phyloP scores from a whole-genome alignment of 192 early-diverging fungal species.

The Irineochytrium annulatum region DNA sequence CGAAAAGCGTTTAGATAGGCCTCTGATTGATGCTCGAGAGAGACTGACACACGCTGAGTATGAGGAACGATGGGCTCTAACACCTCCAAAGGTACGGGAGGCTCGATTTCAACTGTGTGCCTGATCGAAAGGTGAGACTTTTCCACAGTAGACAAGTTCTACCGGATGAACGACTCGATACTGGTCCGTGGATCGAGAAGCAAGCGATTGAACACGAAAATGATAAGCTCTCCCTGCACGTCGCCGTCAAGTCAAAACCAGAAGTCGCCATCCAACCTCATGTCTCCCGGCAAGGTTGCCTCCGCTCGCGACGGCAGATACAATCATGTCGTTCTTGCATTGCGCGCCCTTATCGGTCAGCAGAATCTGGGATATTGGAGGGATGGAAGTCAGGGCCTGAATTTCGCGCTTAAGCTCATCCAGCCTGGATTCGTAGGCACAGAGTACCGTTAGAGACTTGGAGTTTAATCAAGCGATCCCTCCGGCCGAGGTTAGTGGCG shows the following conservation, averaged over 20 bases:
- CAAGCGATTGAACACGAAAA: constrained; percentile 22
- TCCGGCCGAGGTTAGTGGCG: neutral
- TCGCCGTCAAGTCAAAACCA: too few relatives aligned
- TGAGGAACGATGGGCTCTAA: neutral
- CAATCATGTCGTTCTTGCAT: constrained; percentile 5
- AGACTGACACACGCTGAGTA: neutral
- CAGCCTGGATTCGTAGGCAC: too few relatives aligned
- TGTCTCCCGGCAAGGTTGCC: neutral
- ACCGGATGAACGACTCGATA: neutral
- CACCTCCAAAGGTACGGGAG: constrained; percentile 21
- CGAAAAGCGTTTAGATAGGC: constrained; percentile 16
- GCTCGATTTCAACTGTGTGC: constrained; percentile 17
- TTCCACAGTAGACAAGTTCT: too few relatives aligned
- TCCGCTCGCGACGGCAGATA: neutral
- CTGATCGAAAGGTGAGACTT: too few relatives aligned
- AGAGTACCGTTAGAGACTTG: too few relatives aligned
- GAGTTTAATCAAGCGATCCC: too few relatives aligned
- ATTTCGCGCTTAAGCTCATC: constrained; percentile 18
- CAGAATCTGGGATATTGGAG: constrained; percentile 20
- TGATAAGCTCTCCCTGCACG: constrained; percentile 6
- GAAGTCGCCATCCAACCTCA: neutral
- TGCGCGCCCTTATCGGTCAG: constrained; percentile 18
- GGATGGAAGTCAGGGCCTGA: constrained; percentile 12
- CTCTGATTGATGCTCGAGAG: constrained; percentile 1
- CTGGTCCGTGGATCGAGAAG: constrained; percentile 17